Evolutionary conservation across 1,139 yeast genomes (phyloP).

Genomic region (Magnusiomyces ingens): DNA sequence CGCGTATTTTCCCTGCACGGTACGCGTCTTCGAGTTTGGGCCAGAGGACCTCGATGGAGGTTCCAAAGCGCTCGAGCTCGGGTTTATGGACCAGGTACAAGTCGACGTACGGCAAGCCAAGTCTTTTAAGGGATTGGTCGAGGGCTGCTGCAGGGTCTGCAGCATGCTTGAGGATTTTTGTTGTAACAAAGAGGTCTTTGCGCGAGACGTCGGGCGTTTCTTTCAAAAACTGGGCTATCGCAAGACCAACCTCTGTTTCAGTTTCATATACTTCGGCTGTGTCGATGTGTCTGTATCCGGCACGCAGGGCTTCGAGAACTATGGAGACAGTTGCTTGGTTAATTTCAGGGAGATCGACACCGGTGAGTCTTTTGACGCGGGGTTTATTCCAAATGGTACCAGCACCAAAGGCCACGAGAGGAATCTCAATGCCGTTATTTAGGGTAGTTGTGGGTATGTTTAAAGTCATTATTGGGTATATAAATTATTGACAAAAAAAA

Average conservation of each 20-base stretch:
- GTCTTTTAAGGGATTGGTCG: constrained; percentile 42
- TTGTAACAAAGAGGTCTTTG: constrained; percentile 43
- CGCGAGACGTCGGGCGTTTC: constrained; percentile 40
- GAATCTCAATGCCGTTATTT: constrained; percentile 31
- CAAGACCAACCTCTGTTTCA: constrained; percentile 52
- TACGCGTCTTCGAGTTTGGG: constrained; percentile 41
- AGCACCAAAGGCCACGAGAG: constrained; percentile 48
- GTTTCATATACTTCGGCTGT: constrained; percentile 60
- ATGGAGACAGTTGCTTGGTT: constrained; percentile 39
- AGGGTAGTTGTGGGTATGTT: constrained; percentile 24
- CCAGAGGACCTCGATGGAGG: constrained; percentile 52
- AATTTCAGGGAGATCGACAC: constrained; percentile 25
- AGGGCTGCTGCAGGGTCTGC: constrained; percentile 46
- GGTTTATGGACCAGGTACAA: constrained; percentile 66
- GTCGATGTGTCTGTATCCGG: constrained; percentile 48
- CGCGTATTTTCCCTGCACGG: constrained; percentile 45
- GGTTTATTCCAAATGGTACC: constrained; percentile 55
- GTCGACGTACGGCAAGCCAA: constrained; percentile 61
- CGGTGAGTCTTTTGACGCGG: too few relatives aligned
- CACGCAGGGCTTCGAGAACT: constrained; percentile 45
- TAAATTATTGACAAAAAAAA: too few relatives aligned
- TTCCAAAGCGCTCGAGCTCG: constrained; percentile 41
- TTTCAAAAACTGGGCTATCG: constrained; percentile 30
- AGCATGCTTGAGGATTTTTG: constrained; percentile 35
- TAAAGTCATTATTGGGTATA: constrained; percentile 7